Conservation (phyloP, 2,329 filamentous ascomycete species). For the Grosmannia huntii region DNA sequence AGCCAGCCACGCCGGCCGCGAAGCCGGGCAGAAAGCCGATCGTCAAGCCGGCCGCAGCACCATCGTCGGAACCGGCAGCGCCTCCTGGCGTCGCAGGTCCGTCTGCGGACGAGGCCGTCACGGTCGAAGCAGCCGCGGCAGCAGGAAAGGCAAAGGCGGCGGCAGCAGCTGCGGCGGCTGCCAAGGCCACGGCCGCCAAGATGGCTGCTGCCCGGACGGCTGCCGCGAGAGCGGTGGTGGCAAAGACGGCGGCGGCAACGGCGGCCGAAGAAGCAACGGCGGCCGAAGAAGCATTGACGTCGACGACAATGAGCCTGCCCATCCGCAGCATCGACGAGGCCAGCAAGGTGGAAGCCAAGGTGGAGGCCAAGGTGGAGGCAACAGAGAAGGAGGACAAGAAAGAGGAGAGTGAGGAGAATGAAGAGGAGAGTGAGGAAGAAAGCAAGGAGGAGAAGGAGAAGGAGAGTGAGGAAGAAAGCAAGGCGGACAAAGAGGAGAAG, state of each 20-base stretch:
- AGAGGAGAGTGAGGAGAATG: slow-evolving; percentile 8
- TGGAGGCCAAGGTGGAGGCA: background rate
- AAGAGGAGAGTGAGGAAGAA: slow-evolving; percentile 7
- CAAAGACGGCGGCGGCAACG: background rate
- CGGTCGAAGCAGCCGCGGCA: slow-evolving; percentile 1
- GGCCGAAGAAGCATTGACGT: slow-evolving; percentile 13
- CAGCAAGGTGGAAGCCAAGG: slow-evolving; percentile 41
- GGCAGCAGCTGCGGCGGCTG: slow-evolving; percentile 12
- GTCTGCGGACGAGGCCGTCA: background rate
- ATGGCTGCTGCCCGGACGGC: slow-evolving; percentile 9
- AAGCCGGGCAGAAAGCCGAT: background rate
- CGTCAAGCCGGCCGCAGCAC: background rate
- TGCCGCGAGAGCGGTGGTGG: slow-evolving; percentile 12
- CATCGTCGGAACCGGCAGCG: background rate
- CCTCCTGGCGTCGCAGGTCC: slow-evolving; percentile 2
- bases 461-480: background rate
- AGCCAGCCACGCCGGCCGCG: slow-evolving; percentile 27
- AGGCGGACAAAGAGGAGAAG: background rate
- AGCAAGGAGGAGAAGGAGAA: background rate
- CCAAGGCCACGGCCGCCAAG: slow-evolving; percentile 11
- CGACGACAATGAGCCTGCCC: slow-evolving; percentile 21
- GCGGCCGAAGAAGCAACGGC: background rate
- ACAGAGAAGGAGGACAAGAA: slow-evolving; percentile 7
- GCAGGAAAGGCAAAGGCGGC: background rate
- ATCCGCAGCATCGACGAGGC: slow-evolving; percentile 50